Conservation (phyloP, 805 yeast genomes). For the Saccharomycopsis fermentans region DNA sequence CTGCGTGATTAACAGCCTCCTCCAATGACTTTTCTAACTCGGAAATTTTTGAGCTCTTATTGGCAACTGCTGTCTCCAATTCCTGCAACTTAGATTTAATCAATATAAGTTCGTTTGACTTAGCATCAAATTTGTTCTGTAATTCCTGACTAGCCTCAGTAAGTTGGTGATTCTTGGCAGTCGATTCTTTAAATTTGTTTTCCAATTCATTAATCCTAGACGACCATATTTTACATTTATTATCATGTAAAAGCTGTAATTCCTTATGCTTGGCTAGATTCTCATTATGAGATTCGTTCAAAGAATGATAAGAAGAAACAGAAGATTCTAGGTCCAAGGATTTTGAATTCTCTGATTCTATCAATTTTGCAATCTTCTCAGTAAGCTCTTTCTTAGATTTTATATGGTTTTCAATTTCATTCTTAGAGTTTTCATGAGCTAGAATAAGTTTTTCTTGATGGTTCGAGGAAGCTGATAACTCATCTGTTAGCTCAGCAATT, state of each 20-base stretch:
- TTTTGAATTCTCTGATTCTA: background rate
- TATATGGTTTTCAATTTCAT: background rate
- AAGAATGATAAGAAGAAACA: slow-evolving; percentile 7
- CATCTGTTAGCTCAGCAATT: slow-evolving; percentile 17
- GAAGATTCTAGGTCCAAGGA: slow-evolving; percentile 2
- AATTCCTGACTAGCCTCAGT: background rate
- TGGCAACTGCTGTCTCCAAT: background rate
- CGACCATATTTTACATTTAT: background rate
- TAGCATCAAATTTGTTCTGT: background rate
- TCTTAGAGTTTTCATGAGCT: background rate
- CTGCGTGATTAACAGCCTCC: background rate
- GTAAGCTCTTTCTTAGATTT: background rate
- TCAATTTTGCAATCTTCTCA: background rate
- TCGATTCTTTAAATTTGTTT: background rate
- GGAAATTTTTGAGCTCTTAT: background rate
- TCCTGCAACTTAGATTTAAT: background rate
- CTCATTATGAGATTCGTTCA: background rate
- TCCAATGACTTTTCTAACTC: background rate
- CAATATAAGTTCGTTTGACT: background rate
- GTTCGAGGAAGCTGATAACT: background rate
- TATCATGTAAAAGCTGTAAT: background rate
- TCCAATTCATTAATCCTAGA: background rate
- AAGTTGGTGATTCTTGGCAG: background rate
- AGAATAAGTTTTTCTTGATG: background rate
- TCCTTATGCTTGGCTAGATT: background rate